Percentiles rank a stretch among this genome's conserved stretches.
Evolutionary conservation across 306 rosid species (phyloP).

Genomic region (Dalbergia cochinchinensis): DNA sequence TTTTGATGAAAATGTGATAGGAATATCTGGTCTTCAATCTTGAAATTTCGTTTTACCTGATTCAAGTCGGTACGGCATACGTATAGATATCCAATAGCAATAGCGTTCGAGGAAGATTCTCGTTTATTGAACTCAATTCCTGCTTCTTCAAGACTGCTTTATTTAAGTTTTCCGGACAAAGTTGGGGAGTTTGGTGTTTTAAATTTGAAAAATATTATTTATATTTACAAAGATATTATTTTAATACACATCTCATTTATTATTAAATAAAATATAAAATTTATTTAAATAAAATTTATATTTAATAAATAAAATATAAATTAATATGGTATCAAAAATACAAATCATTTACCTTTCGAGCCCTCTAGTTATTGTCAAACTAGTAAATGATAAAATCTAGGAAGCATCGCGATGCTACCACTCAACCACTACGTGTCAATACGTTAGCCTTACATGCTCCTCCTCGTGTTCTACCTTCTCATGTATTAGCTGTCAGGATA

Average conservation of each 20-base stretch:
- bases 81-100: background rate
- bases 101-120: background rate
- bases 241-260: too few relatives aligned
- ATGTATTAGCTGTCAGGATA: background rate
- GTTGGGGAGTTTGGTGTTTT: background rate
- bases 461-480: background rate
- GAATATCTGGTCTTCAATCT: background rate
- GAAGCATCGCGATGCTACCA: background rate
- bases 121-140: background rate
- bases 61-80: background rate
- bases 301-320: too few relatives aligned
- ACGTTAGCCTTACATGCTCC: background rate
- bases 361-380: background rate
- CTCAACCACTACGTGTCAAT: background rate
- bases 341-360: background rate
- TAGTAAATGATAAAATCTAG: background rate
- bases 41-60: background rate
- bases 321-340: too few relatives aligned
- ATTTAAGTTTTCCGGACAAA: background rate
- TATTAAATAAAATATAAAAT: too few relatives aligned
- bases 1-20: background rate
- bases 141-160: constrained; percentile 23
- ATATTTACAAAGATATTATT: too few relatives aligned
- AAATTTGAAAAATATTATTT: too few relatives aligned
- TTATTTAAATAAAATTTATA: too few relatives aligned